Base-by-base conservation (phyloP, 768 basidiomycete genomes). In the Trametes cinnabarina region DNA sequence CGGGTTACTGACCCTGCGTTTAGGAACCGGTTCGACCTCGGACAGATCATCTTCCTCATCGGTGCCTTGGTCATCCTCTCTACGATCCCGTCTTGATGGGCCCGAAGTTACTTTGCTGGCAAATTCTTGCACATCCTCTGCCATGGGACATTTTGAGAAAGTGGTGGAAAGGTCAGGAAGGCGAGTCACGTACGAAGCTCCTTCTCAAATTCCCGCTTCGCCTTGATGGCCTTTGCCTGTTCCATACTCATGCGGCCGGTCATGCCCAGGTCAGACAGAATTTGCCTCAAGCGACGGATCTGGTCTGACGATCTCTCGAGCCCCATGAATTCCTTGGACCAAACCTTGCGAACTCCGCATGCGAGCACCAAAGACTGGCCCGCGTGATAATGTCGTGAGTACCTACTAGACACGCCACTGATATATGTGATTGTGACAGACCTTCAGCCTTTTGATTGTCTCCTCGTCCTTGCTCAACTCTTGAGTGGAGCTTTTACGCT, bases 81-180 rank as follows among this genome's bases (percentile, higher is more conserved):
- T 40, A 19, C 55, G 51, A 41, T 61, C 66, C 63, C 57, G 69
- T 63, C 60, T 65, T 19, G 67, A 61, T 57, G 73, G 70, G 44
- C 73, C 76, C 15, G 67, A 67, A 17, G 82, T 73, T 2, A 74
- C 54, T 15, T 81, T 76, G 63, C 80, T 74, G 57, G 84, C 87
- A 57, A 92, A 93, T 48, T 81, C 77, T 60, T 84, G 74, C 19
- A 93, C 90, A 61, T 92, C 91, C 79, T 85, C 91, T 92, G 69
- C 8, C 47, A 14, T 9, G 22, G 11, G 26, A 50, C 6, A 20
- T 0, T 7, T 19, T 11, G 37, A 28, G 4, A 34, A 19, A 22
- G 44, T 25, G 41, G 14, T 46, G 55, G 28, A 22, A 14, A 42
- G 23, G 0, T 14, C 2, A 15, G n/a, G 7, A 12, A 19, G 26